Percentiles rank a stretch among this genome's conserved stretches.
These are phyloP conservation scores for Colletotrichum navitas DNA, from an alignment of 2,329 filamentous ascomycete genomes.

Conservation along the genomic window DNA sequence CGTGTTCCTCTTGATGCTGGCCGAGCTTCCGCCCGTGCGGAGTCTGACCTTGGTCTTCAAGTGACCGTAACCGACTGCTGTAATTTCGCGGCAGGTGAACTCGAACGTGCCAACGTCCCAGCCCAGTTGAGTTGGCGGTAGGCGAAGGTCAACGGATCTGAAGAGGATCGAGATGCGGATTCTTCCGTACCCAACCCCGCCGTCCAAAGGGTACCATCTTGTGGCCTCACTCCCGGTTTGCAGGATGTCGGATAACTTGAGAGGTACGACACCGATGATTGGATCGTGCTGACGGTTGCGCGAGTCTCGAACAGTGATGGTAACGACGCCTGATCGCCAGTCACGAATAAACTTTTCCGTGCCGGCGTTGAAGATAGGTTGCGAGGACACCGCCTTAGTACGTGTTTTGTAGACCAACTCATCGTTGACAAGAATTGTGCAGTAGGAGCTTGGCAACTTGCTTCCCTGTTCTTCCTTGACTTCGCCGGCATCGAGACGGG, in stretches of 20 bases:
- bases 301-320: constrained; percentile 88
- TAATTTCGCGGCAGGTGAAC: constrained; percentile 79
- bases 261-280: constrained; percentile 89
- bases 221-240: constrained; percentile 88
- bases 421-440: constrained; percentile 91
- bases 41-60: constrained; percentile 81
- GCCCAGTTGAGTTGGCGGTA: constrained; percentile 87
- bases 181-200: constrained; percentile 91
- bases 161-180: constrained; percentile 91
- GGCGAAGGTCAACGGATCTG: constrained; percentile 85
- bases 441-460: constrained; percentile 89
- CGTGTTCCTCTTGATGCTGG: constrained; percentile 73
- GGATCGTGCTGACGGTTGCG: constrained; percentile 94
- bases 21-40: constrained; percentile 86
- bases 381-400: constrained; percentile 91
- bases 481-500: constrained; percentile 83
- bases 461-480: constrained; percentile 86
- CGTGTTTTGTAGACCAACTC: constrained; percentile 93
- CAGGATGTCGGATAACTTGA: constrained; percentile 90
- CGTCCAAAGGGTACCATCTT: constrained; percentile 96
- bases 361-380: constrained; percentile 97
- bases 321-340: constrained; percentile 89
- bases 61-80: constrained; percentile 72
- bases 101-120: constrained; percentile 98
- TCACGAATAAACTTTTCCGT: constrained; percentile 94